Conservation (phyloP, 257 asterid genomes). For the Salvia splendens region DNA sequence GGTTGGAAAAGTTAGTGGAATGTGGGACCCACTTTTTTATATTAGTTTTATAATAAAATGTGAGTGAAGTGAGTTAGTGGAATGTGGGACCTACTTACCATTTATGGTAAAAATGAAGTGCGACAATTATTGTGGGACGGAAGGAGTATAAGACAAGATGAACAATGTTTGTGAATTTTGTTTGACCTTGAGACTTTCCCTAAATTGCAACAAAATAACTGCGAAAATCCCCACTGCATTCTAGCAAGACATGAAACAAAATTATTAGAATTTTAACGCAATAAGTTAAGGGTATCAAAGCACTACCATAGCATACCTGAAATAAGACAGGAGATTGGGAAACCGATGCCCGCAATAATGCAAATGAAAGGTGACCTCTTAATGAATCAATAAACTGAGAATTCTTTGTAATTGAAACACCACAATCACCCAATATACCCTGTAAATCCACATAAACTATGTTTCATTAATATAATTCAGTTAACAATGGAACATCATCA, state of each 20-base stretch:
- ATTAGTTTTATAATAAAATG: too few species aligned
- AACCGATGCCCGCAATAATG: slow-evolving; percentile 77
- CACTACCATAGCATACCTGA: slow-evolving; percentile 58
- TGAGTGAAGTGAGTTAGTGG: too few species aligned
- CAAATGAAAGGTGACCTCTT: slow-evolving; percentile 89
- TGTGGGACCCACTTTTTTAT: too few species aligned
- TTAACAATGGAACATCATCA: neutral
- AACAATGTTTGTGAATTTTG: slow-evolving; percentile 25
- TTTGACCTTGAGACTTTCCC: slow-evolving; percentile 89
- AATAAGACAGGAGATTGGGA: slow-evolving; percentile 71
- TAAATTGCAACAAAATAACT: slow-evolving; percentile 73
- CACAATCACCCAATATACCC: slow-evolving; percentile 82
- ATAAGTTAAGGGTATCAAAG: slow-evolving; percentile 22
- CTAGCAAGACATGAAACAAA: slow-evolving; percentile 52
- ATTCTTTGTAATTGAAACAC: slow-evolving; percentile 65
- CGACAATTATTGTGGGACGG: too few species aligned
- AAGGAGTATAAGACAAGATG: slow-evolving; percentile 20
- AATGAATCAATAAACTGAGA: slow-evolving; percentile 75
- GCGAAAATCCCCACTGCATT: slow-evolving; percentile 80
- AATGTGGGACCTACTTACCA: too few species aligned
- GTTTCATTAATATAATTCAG: slow-evolving; percentile 19
- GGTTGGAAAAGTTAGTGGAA: too few species aligned
- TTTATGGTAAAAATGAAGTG: too few species aligned
- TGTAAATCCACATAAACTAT: slow-evolving; percentile 34
- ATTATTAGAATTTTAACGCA: slow-evolving; percentile 33